Base-by-base conservation (phyloP, 768 basidiomycete genomes). In the Grammothele lineata region DNA sequence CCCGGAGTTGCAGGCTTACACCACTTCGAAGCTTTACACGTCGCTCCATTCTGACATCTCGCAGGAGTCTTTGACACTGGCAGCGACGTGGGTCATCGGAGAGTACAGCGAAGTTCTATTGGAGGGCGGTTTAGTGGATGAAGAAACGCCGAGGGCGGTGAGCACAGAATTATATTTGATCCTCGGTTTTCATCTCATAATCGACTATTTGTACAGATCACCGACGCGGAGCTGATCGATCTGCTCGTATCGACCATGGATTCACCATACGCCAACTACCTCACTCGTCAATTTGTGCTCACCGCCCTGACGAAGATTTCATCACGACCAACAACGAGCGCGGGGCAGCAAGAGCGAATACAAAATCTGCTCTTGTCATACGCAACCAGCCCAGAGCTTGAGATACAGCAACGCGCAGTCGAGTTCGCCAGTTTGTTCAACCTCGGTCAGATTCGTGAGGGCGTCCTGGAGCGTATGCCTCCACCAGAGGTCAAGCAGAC, bases 401-500 rank as follows among this genome's bases (percentile, higher is more conserved):
- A 99, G 66, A 71, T 96, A 30, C 96, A 98, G 64, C 96, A 98
- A 61, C 81, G 96, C 35, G 87, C 93, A 0, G 91, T 98, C 12
- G 96, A 99, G 66, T 98, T 93, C 65, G 89, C 87, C 1, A 87
- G 80, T 57, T 63, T 99, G 55, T 92, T 91, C 62, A 80, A 75
- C 23, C 67, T 91, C 7, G 85, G 84, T 5, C 82, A 87, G n/a
- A 69, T 88, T 18, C 75, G 80, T 49, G 74, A 76, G 7, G 96
- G 95, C 30, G 92, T 99, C 1, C 66, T 98, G 50, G 96, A 99
- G 70, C 80, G 92, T 45, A 99, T 99, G 96, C 96, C 96, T n/a
- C 88, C 92, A 5, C 96, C 96, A 2, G 96, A 99, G 64, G 69
- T 98, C 54, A 96, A 94, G 69, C 86, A 88, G n/a, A 97, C 95